Evolutionary conservation across 805 yeast genomes (phyloP).

Genomic region (Wickerhamomyces bovis): DNA sequence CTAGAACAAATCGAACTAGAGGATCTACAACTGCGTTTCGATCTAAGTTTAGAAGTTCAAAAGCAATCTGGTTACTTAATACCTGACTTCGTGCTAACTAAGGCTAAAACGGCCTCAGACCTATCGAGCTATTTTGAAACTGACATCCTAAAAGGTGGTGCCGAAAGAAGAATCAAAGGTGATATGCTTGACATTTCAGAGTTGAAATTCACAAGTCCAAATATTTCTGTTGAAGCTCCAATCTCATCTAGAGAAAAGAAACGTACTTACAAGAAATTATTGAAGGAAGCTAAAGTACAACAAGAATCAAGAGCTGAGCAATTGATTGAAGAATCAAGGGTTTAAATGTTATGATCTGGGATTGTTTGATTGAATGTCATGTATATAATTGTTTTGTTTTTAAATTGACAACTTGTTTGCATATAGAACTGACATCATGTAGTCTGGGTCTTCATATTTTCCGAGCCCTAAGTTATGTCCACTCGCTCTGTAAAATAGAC

Average conservation of each 20-base stretch:
- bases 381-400: neutral
- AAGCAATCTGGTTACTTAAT: slow-evolving; percentile 30
- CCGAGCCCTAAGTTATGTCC: too few species aligned
- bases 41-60: slow-evolving; percentile 30
- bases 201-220: slow-evolving; percentile 16
- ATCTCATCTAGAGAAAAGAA: slow-evolving; percentile 20
- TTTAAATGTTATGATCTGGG: slow-evolving; percentile 1
- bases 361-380: neutral
- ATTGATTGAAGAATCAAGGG: slow-evolving; percentile 19
- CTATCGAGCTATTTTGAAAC: slow-evolving; percentile 24
- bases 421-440: neutral
- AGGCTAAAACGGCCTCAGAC: slow-evolving; percentile 23
- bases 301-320: slow-evolving; percentile 19
- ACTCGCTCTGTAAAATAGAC: too few species aligned
- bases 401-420: neutral
- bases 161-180: slow-evolving; percentile 10
- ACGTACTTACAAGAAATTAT: slow-evolving; percentile 17
- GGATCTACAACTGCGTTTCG: slow-evolving; percentile 29
- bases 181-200: slow-evolving; percentile 13
- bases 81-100: slow-evolving; percentile 32
- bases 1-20: slow-evolving; percentile 17
- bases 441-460: too few species aligned
- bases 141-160: slow-evolving; percentile 27
- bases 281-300: slow-evolving; percentile 19
- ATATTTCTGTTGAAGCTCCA: slow-evolving; percentile 18